Base-by-base conservation (phyloP, 257 asterid species). In the Ajuga chamaepitys region DNA sequence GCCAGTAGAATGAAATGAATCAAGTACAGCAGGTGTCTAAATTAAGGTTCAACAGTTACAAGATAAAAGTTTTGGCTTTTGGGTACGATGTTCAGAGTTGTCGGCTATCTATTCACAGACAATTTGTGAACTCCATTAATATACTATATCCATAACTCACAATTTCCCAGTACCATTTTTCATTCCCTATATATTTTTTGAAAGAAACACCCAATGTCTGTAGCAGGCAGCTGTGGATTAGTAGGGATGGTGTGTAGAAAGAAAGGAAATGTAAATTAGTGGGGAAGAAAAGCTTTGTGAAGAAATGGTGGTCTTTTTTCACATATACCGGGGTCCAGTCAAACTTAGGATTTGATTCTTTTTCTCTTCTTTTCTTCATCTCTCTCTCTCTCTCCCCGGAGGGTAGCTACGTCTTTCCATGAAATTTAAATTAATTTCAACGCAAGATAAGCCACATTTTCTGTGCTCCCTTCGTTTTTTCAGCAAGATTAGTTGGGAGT, bases 11-110 rank as follows among this genome's bases (percentile, higher is more conserved):
- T 46, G 59, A 74, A 64, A 57, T 20, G 62, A 32, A 12, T 25
- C 7, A 16, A 28, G 73, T 5, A 37, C 69, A 51, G 26, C 10
- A 45, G 67, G 37, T 17, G 50, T 51, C 67, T 55, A 70, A 54
- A 55, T 24, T 21, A 24, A 38, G 44, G 17, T 9, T 17, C 5
- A 8, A n/a, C n/a, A 22, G 10, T 17, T 9, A 25, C 10, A 13
- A 42, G 59, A 51, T n/a, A 32, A 21, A 51, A 40, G 28, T 8
- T 50, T 52, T 26, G 73, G 78, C 70, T 75, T 72, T 65, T 64
- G 83, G 75, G 92, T 87, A 87, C 95, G 78, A 83, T 83, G 95
- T 85, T 83, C 95, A 87, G 97, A 83, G 17, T 65, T 87, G 95
- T 90, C 95, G 97, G 92, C 86, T 74, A 72, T 82, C 41, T 0